Evolutionary conservation across 23 red algal species (phyloP).

Genomic region (Cyanidioschyzon merolae): DNA sequence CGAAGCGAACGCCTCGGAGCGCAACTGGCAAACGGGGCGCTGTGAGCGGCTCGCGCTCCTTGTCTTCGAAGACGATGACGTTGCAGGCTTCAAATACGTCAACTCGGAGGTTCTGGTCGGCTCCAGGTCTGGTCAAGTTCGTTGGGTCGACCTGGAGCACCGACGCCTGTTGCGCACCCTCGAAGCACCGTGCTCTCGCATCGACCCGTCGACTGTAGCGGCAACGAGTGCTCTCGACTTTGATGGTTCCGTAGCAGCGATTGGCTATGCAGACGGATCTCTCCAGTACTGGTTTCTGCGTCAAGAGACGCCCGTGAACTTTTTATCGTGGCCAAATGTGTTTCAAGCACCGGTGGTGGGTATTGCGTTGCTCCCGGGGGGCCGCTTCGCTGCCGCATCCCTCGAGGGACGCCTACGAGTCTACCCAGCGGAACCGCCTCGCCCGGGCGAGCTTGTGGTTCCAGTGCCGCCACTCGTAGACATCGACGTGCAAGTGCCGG

Average conservation of each 20-base stretch:
- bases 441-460: neutral
- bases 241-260: neutral
- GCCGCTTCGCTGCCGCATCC: neutral
- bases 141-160: neutral
- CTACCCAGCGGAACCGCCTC: neutral
- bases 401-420: constrained; percentile 1
- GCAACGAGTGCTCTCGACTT: constrained; percentile 15
- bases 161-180: neutral
- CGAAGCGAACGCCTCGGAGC: neutral
- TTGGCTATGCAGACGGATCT: neutral
- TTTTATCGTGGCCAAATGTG: neutral
- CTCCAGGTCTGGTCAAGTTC: constrained; percentile 1
- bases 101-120: constrained; percentile 3
- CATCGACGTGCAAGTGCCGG: constrained; percentile 6
- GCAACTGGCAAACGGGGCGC: neutral
- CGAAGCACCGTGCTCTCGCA: neutral
- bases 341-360: neutral
- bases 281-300: constrained; percentile 8
- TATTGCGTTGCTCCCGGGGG: neutral
- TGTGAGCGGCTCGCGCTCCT: neutral
- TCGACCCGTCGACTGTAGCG: neutral
- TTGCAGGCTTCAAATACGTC: constrained; percentile 15
- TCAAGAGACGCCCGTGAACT: neutral
- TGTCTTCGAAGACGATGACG: constrained; percentile 10
- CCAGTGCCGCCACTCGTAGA: neutral